Base-by-base conservation (phyloP, 2,329 filamentous ascomycete species). In the Thielaviopsis euricoi region DNA sequence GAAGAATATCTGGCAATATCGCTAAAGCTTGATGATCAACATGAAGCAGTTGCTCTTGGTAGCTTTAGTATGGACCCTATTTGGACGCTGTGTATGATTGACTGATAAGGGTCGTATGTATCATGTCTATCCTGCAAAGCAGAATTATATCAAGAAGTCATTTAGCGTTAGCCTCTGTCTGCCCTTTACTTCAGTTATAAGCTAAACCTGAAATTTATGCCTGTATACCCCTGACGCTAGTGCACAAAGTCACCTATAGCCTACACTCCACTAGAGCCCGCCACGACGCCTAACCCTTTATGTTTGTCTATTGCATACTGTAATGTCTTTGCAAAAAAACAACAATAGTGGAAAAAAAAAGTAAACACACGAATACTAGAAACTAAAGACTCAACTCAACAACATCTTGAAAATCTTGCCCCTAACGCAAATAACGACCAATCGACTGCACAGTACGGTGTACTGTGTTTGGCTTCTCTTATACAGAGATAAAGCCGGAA, bases 161-260 rank as follows among this genome's bases (percentile, higher is more conserved):
- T n/a, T n/a, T n/a, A n/a, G n/a, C n/a, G n/a, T n/a, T n/a, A n/a
- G n/a, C n/a, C n/a, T n/a, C n/a, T n/a, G 23, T 29, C 51, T 33
- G 23, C n/a, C n/a, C 37, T 43, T n/a, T 43, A 43, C n/a, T 43
- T 43, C 10, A n/a, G n/a, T n/a, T 12, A 40, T 6, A 40, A 17
- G 10, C 33, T 40, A 40, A 40, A 7, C 7, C 3, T 26, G 25
- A 3, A 51, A 21, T 52, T n/a, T 7, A 17, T 29, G 37, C 7
- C 55, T 57, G 49, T 49, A 52, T 49, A 50, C 55, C 55, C 55
- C 55, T 57, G 55, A 57, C 55, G 49, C 55, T 57, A 57, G 55
- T 57, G 25, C 17, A 26, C 43, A 33, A 40, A 43, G n/a, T n/a
- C n/a, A n/a, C n/a, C n/a, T n/a, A 5, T 43, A 43, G 15, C 37